Evolutionary conservation across 768 basidiomycete species (phyloP).

Genomic region (Daedaleopsis nitida): DNA sequence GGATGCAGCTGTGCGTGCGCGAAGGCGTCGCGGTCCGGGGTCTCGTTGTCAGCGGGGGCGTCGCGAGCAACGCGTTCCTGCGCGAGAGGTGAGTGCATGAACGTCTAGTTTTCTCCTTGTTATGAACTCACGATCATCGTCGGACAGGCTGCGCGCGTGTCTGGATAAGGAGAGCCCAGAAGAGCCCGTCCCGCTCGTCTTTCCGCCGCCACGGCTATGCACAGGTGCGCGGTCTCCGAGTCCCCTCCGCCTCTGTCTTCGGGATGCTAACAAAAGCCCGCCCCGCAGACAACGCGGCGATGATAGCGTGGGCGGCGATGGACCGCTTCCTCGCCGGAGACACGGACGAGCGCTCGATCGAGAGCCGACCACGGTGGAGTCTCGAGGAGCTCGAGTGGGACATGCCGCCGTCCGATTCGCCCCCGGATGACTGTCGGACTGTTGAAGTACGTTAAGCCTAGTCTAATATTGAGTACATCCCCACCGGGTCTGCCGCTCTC

Average conservation of each 20-base stretch:
- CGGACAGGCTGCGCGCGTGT: slow-evolving; percentile 35
- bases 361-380: slow-evolving; percentile 73
- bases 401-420: too few species aligned
- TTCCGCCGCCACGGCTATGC: slow-evolving; percentile 79
- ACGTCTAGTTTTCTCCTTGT: too few species aligned
- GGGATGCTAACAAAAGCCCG: background rate
- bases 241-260: background rate
- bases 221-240: slow-evolving; percentile 61
- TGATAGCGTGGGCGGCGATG: slow-evolving; percentile 95
- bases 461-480: slow-evolving; percentile 23
- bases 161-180: slow-evolving; percentile 31
- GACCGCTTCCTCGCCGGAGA: slow-evolving; percentile 68
- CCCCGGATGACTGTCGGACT: too few species aligned
- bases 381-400: slow-evolving; percentile 53
- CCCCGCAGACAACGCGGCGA: slow-evolving; percentile 85
- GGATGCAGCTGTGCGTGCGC: slow-evolving; percentile 44
- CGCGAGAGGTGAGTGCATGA: slow-evolving; percentile 74
- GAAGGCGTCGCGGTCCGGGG: slow-evolving; percentile 48
- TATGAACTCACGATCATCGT: too few species aligned
- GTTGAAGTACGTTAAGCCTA: too few species aligned
- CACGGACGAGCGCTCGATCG: slow-evolving; percentile 61
- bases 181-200: slow-evolving; percentile 50
- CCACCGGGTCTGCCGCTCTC: too few species aligned
- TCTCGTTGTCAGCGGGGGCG: slow-evolving; percentile 89
- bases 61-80: slow-evolving; percentile 82